These are phyloP conservation scores for Hortaea sp. DNA, from an alignment of 2,329 filamentous ascomycete species.

Conservation along the genomic window DNA sequence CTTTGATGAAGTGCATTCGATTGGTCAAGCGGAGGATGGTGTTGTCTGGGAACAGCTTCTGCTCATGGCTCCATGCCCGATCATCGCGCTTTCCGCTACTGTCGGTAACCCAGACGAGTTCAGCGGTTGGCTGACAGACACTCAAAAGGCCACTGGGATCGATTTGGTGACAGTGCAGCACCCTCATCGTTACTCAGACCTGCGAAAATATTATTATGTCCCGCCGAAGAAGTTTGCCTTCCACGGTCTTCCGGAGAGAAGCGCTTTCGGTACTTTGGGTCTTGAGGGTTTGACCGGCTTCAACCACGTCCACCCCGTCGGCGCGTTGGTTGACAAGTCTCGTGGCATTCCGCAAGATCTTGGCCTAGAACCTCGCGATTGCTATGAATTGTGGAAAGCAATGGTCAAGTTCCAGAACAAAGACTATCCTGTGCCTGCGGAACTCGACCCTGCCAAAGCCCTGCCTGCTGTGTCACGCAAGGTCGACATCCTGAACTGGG, in stretches of 20 bases:
- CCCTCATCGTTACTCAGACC: slow-evolving; percentile 60
- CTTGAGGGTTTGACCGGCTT: slow-evolving; percentile 43
- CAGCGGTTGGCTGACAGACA: slow-evolving; percentile 53
- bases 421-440: slow-evolving; percentile 33
- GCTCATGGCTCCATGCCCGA: slow-evolving; percentile 62
- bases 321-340: slow-evolving; percentile 50
- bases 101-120: slow-evolving; percentile 67
- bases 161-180: slow-evolving; percentile 61
- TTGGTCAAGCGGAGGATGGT: slow-evolving; percentile 66
- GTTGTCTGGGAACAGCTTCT: slow-evolving; percentile 71
- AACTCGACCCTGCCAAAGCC: slow-evolving; percentile 40
- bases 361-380: slow-evolving; percentile 61
- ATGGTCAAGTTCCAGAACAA: slow-evolving; percentile 50
- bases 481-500: slow-evolving; percentile 57
- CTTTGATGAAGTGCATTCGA: slow-evolving; percentile 74
- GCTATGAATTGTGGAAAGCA: slow-evolving; percentile 52
- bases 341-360: slow-evolving; percentile 59
- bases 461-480: slow-evolving; percentile 51
- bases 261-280: slow-evolving; percentile 33
- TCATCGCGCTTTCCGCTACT: slow-evolving; percentile 70
- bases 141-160: slow-evolving; percentile 53
- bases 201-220: slow-evolving; percentile 63
- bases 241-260: slow-evolving; percentile 38
- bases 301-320: slow-evolving; percentile 56
- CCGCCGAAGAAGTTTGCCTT: slow-evolving; percentile 43